A percentile compares a stretch with the other conserved stretches of the same genome.
These are phyloP conservation scores for Malus asiatica DNA, from an alignment of 306 rosid genomes.

Conservation along the genomic window DNA sequence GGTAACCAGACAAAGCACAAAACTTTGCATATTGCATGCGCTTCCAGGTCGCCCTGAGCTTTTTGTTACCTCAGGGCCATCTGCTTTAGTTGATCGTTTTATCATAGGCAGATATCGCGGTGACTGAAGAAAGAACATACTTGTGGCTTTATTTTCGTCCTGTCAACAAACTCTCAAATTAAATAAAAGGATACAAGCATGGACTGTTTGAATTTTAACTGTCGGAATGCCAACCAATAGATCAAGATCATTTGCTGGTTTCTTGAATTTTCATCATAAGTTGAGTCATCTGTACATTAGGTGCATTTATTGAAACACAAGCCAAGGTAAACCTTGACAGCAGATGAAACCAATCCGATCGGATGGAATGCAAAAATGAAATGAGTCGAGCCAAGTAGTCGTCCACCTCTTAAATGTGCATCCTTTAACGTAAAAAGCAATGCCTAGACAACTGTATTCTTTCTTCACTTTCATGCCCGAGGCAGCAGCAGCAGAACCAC, in stretches of 20 bases:
- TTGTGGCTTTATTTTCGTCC: constrained; percentile 69
- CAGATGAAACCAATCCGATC: neutral
- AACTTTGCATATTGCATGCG: constrained; percentile 16
- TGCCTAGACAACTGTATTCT: constrained; percentile 36
- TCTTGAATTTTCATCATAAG: constrained; percentile 45
- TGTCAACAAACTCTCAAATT: constrained; percentile 31
- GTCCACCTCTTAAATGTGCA: neutral
- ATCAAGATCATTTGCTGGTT: constrained; percentile 55
- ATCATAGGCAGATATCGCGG: constrained; percentile 47
- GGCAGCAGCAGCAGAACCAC: constrained; percentile 16
- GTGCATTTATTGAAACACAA: neutral
- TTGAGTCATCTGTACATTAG: constrained; percentile 20
- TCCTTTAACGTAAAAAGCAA: neutral
- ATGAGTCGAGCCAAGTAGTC: neutral
- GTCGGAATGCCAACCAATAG: constrained; percentile 44
- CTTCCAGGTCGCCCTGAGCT: constrained; percentile 21
- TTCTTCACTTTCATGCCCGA: constrained; percentile 28
- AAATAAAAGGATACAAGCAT: constrained; percentile 11
- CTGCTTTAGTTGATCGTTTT: constrained; percentile 24
- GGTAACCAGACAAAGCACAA: constrained; percentile 45
- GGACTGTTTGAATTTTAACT: neutral
- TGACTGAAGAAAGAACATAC: constrained; percentile 48
- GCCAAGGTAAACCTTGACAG: neutral
- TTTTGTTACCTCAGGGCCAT: constrained; percentile 18
- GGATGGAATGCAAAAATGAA: neutral